Conservation (phyloP, 495 filamentous ascomycete genomes). For the Arthonia radiata region DNA sequence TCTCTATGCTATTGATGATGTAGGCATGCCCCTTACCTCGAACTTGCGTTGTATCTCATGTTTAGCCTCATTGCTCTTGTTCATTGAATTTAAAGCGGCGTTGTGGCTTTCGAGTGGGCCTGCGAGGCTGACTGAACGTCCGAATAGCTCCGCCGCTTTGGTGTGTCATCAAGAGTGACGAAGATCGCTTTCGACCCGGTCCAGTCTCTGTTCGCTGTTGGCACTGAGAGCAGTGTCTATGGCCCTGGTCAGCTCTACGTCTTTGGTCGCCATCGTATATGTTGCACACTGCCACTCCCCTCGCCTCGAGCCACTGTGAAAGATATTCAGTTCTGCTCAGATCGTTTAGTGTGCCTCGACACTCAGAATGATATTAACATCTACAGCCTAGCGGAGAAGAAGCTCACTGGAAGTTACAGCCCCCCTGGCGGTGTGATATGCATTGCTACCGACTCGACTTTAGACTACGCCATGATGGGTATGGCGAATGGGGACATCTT, state of each 20-base stretch:
- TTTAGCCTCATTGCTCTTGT: slow-evolving; percentile 1
- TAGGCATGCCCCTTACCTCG: slow-evolving; percentile 13
- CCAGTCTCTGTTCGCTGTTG: slow-evolving; percentile 82
- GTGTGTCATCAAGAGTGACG: not conserved
- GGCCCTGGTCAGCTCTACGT: slow-evolving; percentile 68
- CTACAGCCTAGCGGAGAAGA: slow-evolving; percentile 43
- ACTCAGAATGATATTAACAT: slow-evolving; percentile 58
- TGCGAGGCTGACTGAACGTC: too few species aligned
- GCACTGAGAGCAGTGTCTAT: slow-evolving; percentile 42
- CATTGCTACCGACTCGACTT: slow-evolving; percentile 54
- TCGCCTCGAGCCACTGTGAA: slow-evolving; percentile 37
- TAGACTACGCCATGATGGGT: slow-evolving; percentile 80
- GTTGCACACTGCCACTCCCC: slow-evolving; percentile 37
- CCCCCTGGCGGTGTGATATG: slow-evolving; percentile 47
- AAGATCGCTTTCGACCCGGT: slow-evolving; percentile 66
- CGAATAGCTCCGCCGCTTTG: not conserved
- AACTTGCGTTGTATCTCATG: not conserved
- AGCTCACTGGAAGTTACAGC: slow-evolving; percentile 34
- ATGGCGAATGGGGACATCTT: slow-evolving; percentile 66
- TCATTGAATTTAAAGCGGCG: too few species aligned
- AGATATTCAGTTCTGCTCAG: slow-evolving; percentile 47
- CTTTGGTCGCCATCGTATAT: slow-evolving; percentile 64
- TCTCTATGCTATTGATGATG: slow-evolving; percentile 61
- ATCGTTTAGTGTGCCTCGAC: slow-evolving; percentile 64
- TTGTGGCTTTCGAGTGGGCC: too few species aligned